These are phyloP conservation scores for Kluyveromyces sp. DNA, from an alignment of 1,139 yeast genomes.

Conservation along the genomic window DNA sequence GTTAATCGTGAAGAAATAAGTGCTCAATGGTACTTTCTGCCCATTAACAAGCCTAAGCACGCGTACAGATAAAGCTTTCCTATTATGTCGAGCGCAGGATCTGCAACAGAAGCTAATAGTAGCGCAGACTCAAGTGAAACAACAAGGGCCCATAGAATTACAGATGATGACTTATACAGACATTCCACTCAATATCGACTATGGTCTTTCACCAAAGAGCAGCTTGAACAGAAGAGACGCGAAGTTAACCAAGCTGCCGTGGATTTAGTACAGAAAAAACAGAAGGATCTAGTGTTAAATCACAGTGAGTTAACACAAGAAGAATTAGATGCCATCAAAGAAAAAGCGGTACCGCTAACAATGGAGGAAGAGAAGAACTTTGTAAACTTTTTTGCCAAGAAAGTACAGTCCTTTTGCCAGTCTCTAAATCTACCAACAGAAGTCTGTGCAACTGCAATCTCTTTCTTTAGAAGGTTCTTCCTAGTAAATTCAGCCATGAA, in stretches of 20 bases:
- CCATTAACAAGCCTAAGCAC: background rate
- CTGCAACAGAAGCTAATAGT: background rate
- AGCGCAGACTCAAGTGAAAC: background rate
- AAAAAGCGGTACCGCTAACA: conserved; percentile 44
- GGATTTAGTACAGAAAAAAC: conserved; percentile 32
- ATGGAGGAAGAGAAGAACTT: conserved; percentile 64
- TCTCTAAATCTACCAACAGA: conserved; percentile 56
- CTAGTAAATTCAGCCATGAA: conserved; percentile 76
- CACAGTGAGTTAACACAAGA: conserved; percentile 29
- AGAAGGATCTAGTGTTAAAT: conserved; percentile 32
- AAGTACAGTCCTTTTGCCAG: conserved; percentile 53
- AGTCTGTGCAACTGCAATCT: conserved; percentile 73
- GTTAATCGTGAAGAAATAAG: too few species aligned
- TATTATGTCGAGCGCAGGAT: background rate
- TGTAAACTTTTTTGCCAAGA: conserved; percentile 63
- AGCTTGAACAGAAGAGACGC: conserved; percentile 41
- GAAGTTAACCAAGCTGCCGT: conserved; percentile 49
- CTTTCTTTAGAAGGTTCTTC: conserved; percentile 76
- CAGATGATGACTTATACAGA: conserved; percentile 80
- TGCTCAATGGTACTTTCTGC: too few species aligned
- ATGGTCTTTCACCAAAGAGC: conserved; percentile 73
- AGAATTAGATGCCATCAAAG: conserved; percentile 32
- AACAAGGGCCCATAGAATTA: conserved; percentile 27
- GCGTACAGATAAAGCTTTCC: background rate
- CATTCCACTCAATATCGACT: conserved; percentile 73